Percentiles rank a stretch among this genome's conserved stretches.
phyloP scores from a whole-genome alignment of 768 basidiomycete genomes.

The Lactarius psammicola region DNA sequence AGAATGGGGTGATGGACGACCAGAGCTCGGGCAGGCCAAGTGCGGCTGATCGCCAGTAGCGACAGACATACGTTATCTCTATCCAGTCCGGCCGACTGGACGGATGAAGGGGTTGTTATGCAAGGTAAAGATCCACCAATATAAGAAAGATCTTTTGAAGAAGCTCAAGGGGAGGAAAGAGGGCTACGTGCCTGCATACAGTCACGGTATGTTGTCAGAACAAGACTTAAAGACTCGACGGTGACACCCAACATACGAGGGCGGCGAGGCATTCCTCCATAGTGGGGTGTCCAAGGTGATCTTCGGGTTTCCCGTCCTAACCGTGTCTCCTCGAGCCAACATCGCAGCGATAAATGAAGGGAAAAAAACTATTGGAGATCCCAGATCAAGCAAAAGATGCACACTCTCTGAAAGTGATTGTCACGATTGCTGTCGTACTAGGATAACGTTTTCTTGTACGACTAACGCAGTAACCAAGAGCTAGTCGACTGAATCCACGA shows the following conservation, averaged over 20 bases:
- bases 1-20: conserved; percentile 12
- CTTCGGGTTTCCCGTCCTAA: not conserved
- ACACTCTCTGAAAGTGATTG: not conserved
- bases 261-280: not conserved
- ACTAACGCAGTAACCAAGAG: not conserved
- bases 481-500: no score
- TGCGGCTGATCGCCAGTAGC: conserved; percentile 18
- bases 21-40: conserved; percentile 21
- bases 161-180: conserved; percentile 18
- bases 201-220: not conserved
- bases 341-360: not conserved
- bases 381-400: not conserved
- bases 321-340: not conserved
- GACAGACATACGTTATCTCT: conserved; percentile 16
- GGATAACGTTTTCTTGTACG: no score
- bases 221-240: not conserved
- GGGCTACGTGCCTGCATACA: not conserved
- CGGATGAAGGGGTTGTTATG: no score
- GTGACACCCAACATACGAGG: conserved; percentile 6
- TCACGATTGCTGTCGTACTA: no score
- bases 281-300: not conserved
- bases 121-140: not conserved
- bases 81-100: conserved; percentile 3
- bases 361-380: not conserved
- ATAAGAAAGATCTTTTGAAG: conserved; percentile 14